Base-by-base conservation (phyloP, 2,329 filamentous ascomycete species). In the Trichophyton equinum region DNA sequence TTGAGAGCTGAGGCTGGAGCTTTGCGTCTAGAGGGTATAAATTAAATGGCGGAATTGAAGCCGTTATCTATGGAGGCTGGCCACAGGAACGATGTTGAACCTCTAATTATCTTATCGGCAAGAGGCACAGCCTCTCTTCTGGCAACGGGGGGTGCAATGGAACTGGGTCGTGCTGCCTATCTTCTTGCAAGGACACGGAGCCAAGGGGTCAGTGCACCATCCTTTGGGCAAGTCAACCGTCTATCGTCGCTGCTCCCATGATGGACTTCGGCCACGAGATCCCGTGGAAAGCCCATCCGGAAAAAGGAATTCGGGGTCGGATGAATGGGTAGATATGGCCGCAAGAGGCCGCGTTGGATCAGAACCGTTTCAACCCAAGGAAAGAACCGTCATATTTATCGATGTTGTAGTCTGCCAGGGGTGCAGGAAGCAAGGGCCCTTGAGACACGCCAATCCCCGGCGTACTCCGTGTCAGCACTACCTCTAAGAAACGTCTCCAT, bases 161-260 rank as follows among this genome's bases (percentile, higher is more conserved):
- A 53, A 53, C 30, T 53, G 15, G 22, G 27, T 25, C 49, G 13
- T 53, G 33, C 27, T 25, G 22, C 13, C 27, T n/a, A 9, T 30
- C 22, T 33, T 25, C 13, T 53, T 53, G 22, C 25, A 33, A 53
- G 49, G 49, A 53, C 49, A 53, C 49, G 49, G 49, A 30, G 13
- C 49, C 49, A 53, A 33, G 49, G 49, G 49, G 49, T 53, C 49
- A 53, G 49, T 53, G 49, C 49, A 53, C 49, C 22, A 53, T 53
- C 27, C 13, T n/a, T 25, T 53, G 22, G 49, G 49, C 11, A 18
- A 33, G 22, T 53, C 22, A 9, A 53, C 22, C 13, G 49, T 53
- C 22, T 30, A 53, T 53, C 49, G 3, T 33, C 49, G 49, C 49
- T 53, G 49, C 49, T n/a, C 49, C 49, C 49, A 53, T 33, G 46